Conservation (phyloP, 768 basidiomycete species). For the Pluteus cervinus region DNA sequence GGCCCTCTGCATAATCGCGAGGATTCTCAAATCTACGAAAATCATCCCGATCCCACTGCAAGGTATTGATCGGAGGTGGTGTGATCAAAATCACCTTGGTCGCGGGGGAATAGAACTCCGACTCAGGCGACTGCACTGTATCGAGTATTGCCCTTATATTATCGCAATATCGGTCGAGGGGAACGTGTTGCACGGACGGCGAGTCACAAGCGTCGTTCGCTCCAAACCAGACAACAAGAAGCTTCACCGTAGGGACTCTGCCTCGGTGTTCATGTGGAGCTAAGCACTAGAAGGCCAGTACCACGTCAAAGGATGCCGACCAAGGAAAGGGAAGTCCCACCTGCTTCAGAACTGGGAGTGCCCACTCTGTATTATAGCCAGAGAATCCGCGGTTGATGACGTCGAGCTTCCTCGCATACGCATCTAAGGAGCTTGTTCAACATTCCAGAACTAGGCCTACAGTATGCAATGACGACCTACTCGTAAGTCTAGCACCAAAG, state of each 20-base stretch:
- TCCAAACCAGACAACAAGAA: constrained; percentile 89
- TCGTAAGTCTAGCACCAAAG: constrained; percentile 61
- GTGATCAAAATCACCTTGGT: constrained; percentile 79
- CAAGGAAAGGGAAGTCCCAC: constrained; percentile 27
- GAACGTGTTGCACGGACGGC: constrained; percentile 70
- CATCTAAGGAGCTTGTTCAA: constrained; percentile 35
- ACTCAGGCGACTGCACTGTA: constrained; percentile 55
- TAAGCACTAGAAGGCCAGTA: constrained; percentile 40
- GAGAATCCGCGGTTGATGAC: constrained; percentile 80
- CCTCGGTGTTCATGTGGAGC: constrained; percentile 42
- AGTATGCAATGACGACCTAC: constrained; percentile 32
- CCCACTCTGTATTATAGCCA: constrained; percentile 89
- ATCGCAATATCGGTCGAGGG: constrained; percentile 52
- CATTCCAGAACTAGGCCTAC: constrained; percentile 3
- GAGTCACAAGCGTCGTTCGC: constrained; percentile 78
- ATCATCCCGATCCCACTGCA: constrained; percentile 55
- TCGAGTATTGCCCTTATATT: constrained; percentile 63
- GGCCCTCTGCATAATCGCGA: constrained; percentile 64
- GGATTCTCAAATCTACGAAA: constrained; percentile 67
- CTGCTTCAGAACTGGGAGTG: constrained; percentile 71
- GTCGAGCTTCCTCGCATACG: constrained; percentile 76
- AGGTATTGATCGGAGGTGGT: constrained; percentile 75
- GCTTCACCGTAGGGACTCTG: constrained; percentile 51
- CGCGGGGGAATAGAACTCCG: constrained; percentile 58
- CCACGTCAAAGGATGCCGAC: background rate